Evolutionary conservation across 768 basidiomycete genomes (phyloP).

Genomic region (Agrocybe praecox): DNA sequence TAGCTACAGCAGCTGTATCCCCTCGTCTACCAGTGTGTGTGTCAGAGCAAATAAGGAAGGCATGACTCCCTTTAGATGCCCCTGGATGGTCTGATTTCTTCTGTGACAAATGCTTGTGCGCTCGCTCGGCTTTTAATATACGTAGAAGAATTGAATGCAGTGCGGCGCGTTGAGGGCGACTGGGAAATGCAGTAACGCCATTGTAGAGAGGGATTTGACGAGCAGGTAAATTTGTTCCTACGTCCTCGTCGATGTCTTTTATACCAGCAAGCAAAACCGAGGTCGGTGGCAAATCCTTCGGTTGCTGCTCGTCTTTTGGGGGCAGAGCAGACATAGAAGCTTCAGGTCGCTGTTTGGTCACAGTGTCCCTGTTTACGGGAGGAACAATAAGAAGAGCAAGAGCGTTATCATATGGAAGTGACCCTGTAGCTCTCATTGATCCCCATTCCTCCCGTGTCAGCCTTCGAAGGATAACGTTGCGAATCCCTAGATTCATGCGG

Average conservation of each 20-base stretch:
- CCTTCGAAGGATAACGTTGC: constrained; percentile 52
- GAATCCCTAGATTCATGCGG: constrained; percentile 15
- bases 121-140: constrained; percentile 48
- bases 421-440: constrained; percentile 44
- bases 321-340: constrained; percentile 38
- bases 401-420: constrained; percentile 52
- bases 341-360: constrained; percentile 44
- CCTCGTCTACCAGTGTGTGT: constrained; percentile 48
- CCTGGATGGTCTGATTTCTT: neutral
- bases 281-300: constrained; percentile 27
- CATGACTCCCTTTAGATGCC: constrained; percentile 57
- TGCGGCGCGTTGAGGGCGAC: constrained; percentile 58
- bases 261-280: constrained; percentile 27
- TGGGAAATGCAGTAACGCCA: constrained; percentile 64
- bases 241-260: constrained; percentile 5
- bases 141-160: constrained; percentile 50
- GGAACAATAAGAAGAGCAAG: constrained; percentile 73
- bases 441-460: constrained; percentile 67
- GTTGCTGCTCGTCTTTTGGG: constrained; percentile 21
- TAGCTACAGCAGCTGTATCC: constrained; percentile 65
- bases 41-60: constrained; percentile 65
- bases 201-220: constrained; percentile 68
- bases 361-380: constrained; percentile 57
- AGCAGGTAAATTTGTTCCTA: constrained; percentile 24
- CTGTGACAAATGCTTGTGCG: constrained; percentile 22